Evolutionary conservation across 345 rosid genomes (phyloP).

Genomic region (Gynandropsis gynandra): DNA sequence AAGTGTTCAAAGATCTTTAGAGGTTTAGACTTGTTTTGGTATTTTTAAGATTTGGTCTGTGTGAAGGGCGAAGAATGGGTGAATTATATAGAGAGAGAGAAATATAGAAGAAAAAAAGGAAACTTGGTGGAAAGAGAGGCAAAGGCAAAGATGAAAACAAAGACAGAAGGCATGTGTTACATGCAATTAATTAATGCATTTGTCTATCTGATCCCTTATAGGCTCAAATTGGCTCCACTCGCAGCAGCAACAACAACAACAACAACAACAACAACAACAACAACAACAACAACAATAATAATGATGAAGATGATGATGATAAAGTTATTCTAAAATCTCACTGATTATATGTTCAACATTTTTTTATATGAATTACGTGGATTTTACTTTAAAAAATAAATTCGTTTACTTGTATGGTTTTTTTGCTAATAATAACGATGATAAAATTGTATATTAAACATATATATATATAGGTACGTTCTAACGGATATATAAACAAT

Average conservation of each 20-base stretch:
- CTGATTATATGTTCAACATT: no score
- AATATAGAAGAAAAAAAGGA: constrained; percentile 22
- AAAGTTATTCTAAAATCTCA: no score
- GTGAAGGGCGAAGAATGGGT: constrained; percentile 12
- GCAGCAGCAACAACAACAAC: no score
- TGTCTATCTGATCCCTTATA: constrained; percentile 3
- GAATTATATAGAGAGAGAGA: constrained; percentile 20
- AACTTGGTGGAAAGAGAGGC: constrained; percentile 34
- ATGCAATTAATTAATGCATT: constrained; percentile 28
- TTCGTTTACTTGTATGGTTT: constrained; percentile 2
- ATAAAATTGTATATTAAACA: no score
- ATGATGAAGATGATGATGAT: no score
- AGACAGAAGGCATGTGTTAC: constrained; percentile 33
- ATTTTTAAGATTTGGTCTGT: constrained; percentile 7
- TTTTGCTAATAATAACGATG: no score
- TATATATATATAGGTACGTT: no score
- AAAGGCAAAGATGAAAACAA: no score
- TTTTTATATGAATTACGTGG: no score
- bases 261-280: no score
- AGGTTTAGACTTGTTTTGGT: background rate
- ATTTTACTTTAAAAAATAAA: constrained; percentile 7
- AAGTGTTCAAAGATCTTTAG: background rate
- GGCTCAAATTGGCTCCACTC: constrained; percentile 20
- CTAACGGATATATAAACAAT: no score
- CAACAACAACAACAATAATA: no score